phyloP scores from a whole-genome alignment of 2,329 filamentous ascomycete genomes.

The Penicillium sp. region DNA sequence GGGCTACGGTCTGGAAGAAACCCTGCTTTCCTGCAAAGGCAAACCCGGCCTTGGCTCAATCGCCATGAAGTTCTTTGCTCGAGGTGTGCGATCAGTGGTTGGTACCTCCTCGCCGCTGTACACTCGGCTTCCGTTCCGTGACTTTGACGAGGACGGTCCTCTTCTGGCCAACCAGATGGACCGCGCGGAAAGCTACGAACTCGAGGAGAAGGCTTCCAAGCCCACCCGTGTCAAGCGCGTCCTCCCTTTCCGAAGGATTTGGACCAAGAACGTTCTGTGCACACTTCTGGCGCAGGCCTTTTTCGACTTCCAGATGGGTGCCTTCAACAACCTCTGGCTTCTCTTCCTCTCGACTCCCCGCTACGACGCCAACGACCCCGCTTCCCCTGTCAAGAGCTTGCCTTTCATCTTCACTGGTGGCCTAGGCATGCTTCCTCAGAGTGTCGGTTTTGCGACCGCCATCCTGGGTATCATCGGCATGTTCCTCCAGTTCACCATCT shows the following conservation, averaged over 20 bases:
- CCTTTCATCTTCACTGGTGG: conserved; percentile 63
- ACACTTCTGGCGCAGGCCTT: conserved; percentile 61
- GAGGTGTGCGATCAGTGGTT: conserved; percentile 22
- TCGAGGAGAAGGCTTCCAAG: conserved; percentile 34
- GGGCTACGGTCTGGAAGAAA: conserved; percentile 63
- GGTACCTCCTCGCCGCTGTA: conserved; percentile 32
- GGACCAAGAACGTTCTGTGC: conserved; percentile 53
- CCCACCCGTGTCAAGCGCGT: conserved; percentile 37
- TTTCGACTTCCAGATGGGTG: conserved; percentile 66
- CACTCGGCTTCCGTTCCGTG: conserved; percentile 31
- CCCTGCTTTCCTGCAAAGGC: conserved; percentile 44
- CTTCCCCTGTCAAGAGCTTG: conserved; percentile 41
- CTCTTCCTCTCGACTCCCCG: conserved; percentile 71
- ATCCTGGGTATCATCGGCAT: conserved; percentile 71
- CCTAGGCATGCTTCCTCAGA: conserved; percentile 63
- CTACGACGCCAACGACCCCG: conserved; percentile 40
- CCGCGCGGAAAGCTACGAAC: conserved; percentile 32
- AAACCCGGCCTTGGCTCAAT: conserved; percentile 45
- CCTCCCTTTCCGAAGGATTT: conserved; percentile 48
- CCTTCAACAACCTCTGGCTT: conserved; percentile 72
- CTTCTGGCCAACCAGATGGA: conserved; percentile 32
- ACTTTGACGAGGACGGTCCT: conserved; percentile 35
- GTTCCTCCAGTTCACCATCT: conserved; percentile 63
- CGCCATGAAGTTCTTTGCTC: conserved; percentile 27
- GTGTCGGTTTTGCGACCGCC: conserved; percentile 69